phyloP scores from a whole-genome alignment of 345 rosid species.

The Ceriops zippeliana region DNA sequence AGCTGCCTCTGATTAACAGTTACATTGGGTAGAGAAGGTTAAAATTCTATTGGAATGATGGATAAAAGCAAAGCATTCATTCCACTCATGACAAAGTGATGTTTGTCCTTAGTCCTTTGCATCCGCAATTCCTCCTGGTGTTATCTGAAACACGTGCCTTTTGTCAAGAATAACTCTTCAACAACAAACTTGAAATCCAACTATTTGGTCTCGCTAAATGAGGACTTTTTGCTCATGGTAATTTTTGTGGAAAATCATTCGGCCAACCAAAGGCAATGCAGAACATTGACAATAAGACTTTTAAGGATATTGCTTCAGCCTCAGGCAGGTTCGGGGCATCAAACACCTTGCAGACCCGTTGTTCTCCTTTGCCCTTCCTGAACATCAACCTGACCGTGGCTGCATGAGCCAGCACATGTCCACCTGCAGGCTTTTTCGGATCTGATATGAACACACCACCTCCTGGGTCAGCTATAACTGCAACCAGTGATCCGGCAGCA shows the following conservation, averaged over 20 bases:
- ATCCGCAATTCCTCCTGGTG: conserved; percentile 82
- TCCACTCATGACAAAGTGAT: too few relatives aligned
- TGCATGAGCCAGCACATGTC: conserved; percentile 86
- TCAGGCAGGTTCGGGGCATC: conserved; percentile 90
- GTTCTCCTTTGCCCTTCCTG: conserved; percentile 95
- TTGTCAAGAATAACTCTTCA: conserved; percentile 42
- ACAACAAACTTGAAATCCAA: background rate
- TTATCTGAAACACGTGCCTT: conserved; percentile 63
- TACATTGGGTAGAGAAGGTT: too few relatives aligned
- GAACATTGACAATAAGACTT: background rate
- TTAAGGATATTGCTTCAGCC: conserved; percentile 94
- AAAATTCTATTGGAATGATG: too few relatives aligned
- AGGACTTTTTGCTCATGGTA: background rate
- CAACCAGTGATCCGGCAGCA: conserved; percentile 22
- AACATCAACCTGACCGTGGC: conserved; percentile 82
- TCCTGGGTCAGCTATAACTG: conserved; percentile 84
- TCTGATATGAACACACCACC: conserved; percentile 87
- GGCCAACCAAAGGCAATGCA: background rate
- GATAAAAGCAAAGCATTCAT: too few relatives aligned
- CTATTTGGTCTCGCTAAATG: background rate
- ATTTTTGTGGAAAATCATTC: conserved; percentile 1
- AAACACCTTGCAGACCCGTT: conserved; percentile 82
- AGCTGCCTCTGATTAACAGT: too few relatives aligned
- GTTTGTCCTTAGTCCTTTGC: conserved; percentile 54
- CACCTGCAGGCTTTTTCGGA: conserved; percentile 88